phyloP scores from a whole-genome alignment of 371 early-diverging fungal genomes.

The Mortierella sp. region DNA sequence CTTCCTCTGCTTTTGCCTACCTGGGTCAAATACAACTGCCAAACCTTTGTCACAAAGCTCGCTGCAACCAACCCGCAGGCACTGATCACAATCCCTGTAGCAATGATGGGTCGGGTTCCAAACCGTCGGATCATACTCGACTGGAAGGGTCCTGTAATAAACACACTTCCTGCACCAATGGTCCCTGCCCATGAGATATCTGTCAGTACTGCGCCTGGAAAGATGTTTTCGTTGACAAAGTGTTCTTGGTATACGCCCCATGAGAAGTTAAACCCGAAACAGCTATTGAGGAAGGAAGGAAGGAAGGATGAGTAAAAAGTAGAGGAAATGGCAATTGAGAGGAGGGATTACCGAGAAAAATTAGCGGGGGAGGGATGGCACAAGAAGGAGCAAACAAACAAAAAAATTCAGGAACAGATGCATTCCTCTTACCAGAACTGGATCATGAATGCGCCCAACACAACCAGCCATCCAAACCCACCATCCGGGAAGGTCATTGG shows the following conservation, averaged over 20 bases:
- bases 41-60: slow-evolving; percentile 65
- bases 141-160: slow-evolving; percentile 70
- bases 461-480: slow-evolving; percentile 74
- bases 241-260: slow-evolving; percentile 67
- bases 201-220: slow-evolving; percentile 49
- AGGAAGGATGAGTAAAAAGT: background rate
- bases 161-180: slow-evolving; percentile 57
- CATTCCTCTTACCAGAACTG: slow-evolving; percentile 53
- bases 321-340: background rate
- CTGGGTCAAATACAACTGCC: slow-evolving; percentile 73
- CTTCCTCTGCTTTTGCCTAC: slow-evolving; percentile 23
- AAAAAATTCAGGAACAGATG: background rate
- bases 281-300: background rate
- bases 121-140: slow-evolving; percentile 67
- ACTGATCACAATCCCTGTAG: slow-evolving; percentile 65
- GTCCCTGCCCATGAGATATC: slow-evolving; percentile 68
- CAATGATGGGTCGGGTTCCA: slow-evolving; percentile 67
- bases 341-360: background rate
- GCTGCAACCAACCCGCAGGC: slow-evolving; percentile 66
- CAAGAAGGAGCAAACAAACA: background rate
- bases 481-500: slow-evolving; percentile 60
- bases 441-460: slow-evolving; percentile 67
- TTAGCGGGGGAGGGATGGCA: background rate
- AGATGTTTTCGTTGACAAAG: slow-evolving; percentile 52
- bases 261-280: slow-evolving; percentile 58